These are phyloP conservation scores for Candolleomyces aberdarensis DNA, from an alignment of 768 basidiomycete species.

Conservation along the genomic window DNA sequence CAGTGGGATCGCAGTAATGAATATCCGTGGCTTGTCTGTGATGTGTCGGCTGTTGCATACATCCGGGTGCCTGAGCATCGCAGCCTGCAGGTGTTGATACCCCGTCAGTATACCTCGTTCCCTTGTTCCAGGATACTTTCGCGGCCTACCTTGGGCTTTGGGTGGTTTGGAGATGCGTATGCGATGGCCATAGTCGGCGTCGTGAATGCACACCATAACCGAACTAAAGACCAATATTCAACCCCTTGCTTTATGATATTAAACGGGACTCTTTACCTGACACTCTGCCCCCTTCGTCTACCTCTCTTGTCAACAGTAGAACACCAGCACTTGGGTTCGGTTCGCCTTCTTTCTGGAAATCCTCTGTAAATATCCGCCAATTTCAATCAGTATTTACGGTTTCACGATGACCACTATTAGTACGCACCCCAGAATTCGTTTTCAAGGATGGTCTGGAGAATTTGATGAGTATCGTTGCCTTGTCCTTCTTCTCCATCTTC, in stretches of 20 bases:
- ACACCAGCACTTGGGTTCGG: conserved; percentile 56
- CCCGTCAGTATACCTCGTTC: not conserved
- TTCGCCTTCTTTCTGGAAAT: conserved; percentile 36
- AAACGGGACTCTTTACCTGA: conserved; percentile 11
- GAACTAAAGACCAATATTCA: conserved; percentile 35
- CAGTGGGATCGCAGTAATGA: conserved; percentile 54
- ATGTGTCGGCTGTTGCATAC: conserved; percentile 10
- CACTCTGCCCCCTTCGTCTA: conserved; percentile 22
- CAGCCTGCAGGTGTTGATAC: conserved; percentile 25
- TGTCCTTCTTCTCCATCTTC: not conserved
- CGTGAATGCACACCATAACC: conserved; percentile 84
- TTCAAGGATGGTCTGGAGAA: conserved; percentile 43
- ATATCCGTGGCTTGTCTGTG: conserved; percentile 40
- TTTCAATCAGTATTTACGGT: conserved; percentile 4
- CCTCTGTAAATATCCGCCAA: conserved; percentile 22
- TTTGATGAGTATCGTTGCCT: conserved; percentile 44
- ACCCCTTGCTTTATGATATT: not conserved
- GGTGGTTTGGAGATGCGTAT: conserved; percentile 53
- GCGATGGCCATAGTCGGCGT: conserved; percentile 80
- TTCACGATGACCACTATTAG: not conserved
- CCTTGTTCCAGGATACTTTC: not conserved
- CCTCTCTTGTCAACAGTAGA: conserved; percentile 53
- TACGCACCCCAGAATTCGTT: conserved; percentile 52
- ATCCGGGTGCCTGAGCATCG: conserved; percentile 40
- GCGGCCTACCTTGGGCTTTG: conserved; percentile 55